Evolutionary conservation across 2,329 filamentous ascomycete genomes (phyloP), one percentile per base, ranked within the genome.

Genomic region (Colletotrichum tropicicola): DNA sequence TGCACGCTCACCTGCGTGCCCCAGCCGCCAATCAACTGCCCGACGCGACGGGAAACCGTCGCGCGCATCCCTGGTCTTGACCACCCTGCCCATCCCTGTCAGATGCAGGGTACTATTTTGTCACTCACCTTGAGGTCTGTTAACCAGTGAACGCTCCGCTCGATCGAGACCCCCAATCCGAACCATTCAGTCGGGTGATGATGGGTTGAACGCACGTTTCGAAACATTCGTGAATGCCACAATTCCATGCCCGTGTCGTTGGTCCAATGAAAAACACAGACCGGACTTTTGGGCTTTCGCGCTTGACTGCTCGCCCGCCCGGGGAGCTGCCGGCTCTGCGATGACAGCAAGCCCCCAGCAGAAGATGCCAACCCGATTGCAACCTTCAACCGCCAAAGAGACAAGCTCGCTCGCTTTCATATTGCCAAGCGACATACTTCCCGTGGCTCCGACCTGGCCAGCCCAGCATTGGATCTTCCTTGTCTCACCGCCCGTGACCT

Each of bases 401-500:
- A 21, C 28, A 32, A 30, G 45, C 27, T 45, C 25, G 45, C 28
- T n/a, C 4, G 39, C 51, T 27, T 43, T 15, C 32, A 21, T 28
- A 35, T 35, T 21, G 57, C 61, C 57, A 55, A 23, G 37, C 39
- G 21, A 28, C 61, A 61, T 55, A 23, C 57, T 23, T 17, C 17
- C 41, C 17, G 44, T 27, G n/a, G 48, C n/a, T 43, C 21, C n/a
- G 27, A 27, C 27, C 57, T 54, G 25, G 32, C 56, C 32, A 47
- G 25, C 48, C 56, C 49, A 39, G 21, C 13, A 41, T 45, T 43
- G 44, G n/a, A 54, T 61, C 19, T 60, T 19, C 23, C 32, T 23
- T 56, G 62, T 61, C 62, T 65, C 62, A 62, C 62, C 62, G 57
- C 62, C 48, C 7, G 23, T 49, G 43, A 56, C 56, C 49, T 47